Evolutionary conservation across 768 basidiomycete species (phyloP), one percentile per base, ranked within the genome.

Genomic region (Mycena olivaceomarginata): DNA sequence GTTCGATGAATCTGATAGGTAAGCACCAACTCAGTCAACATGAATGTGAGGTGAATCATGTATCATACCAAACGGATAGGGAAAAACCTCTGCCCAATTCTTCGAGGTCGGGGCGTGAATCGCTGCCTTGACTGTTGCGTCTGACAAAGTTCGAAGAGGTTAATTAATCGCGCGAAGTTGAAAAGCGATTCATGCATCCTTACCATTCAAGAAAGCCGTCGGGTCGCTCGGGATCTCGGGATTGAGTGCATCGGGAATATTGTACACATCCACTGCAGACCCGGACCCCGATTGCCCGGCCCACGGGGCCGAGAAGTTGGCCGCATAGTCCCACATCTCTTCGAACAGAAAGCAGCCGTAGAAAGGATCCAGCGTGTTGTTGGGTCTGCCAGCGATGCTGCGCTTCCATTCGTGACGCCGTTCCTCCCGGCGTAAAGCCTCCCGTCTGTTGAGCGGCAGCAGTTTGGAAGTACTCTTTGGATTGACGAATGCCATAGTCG

Each of bases 251-350:
- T 94, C 92, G 2, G 91, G 88, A 51, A 92, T 82, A 75, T 93
- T 84, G 79, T 93, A 93, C 5, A 88, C 80, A 46, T 75, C 72
- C 20, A 71, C 43, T 3, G 31, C 31, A 31, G 40, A 62, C 8
- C 62, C 69, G 25, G 2, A 5, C 37, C 63, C 40, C 11, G 31
- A 31, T 3, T 25, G 41, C n/a, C n/a, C 12, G 2, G 46, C 87
- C 89, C 89, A 91, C 1, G 94, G 94, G 82, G 88, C 92, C 0
- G 94, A 93, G 80, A 88, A 95, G 80, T 95, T 95, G 74, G 91
- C 66, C 20, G 94, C 93, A 78, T 95, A 95, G 83, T 95, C 94
- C 41, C 93, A 79, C 84, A 93, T 89, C 85, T 93, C 91, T 76
- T 92, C 90, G 64, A 90, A 89, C 20, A 95, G 80, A 74, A 91